A percentile compares a stretch with the other conserved stretches of the same genome.
phyloP scores from a whole-genome alignment of 2,329 filamentous ascomycete genomes.

The Colletotrichum australisinense region DNA sequence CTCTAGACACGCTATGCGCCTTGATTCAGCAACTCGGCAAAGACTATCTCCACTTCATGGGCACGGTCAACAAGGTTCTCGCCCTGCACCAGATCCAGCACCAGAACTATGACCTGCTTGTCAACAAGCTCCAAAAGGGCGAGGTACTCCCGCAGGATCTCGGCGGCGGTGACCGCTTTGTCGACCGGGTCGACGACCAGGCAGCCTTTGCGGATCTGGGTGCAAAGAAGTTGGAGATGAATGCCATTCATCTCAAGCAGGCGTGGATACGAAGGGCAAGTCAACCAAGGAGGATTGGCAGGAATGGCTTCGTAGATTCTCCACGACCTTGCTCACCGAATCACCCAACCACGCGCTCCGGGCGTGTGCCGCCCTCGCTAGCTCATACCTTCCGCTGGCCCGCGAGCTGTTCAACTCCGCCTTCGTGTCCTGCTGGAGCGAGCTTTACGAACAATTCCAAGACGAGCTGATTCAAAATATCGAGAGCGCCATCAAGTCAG shows the following conservation, averaged over 20 bases:
- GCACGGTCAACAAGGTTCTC: conserved; percentile 90
- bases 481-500: conserved; percentile 93
- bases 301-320: conserved; percentile 97
- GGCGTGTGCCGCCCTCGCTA: conserved; percentile 91
- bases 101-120: conserved; percentile 90
- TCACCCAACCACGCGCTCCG: conserved; percentile 95
- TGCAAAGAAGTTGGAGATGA: conserved; percentile 95
- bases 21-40: conserved; percentile 96
- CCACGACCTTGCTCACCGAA: conserved; percentile 92
- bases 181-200: conserved; percentile 81
- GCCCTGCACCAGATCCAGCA: conserved; percentile 85
- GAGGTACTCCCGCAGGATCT: conserved; percentile 96
- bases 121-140: conserved; percentile 93
- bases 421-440: conserved; percentile 99
- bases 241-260: conserved; percentile 95
- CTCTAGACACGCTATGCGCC: conserved; percentile 93
- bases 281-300: conserved; percentile 99
- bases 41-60: conserved; percentile 94
- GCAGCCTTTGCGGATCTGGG: conserved; percentile 81
- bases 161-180: conserved; percentile 85
- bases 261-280: conserved; percentile 97
- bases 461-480: conserved; percentile 97
- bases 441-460: conserved; percentile 96
- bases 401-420: conserved; percentile 98
- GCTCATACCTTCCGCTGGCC: conserved; percentile 90